phyloP scores from a whole-genome alignment of 163 green algal species.

The Scenedesmus sp. region DNA sequence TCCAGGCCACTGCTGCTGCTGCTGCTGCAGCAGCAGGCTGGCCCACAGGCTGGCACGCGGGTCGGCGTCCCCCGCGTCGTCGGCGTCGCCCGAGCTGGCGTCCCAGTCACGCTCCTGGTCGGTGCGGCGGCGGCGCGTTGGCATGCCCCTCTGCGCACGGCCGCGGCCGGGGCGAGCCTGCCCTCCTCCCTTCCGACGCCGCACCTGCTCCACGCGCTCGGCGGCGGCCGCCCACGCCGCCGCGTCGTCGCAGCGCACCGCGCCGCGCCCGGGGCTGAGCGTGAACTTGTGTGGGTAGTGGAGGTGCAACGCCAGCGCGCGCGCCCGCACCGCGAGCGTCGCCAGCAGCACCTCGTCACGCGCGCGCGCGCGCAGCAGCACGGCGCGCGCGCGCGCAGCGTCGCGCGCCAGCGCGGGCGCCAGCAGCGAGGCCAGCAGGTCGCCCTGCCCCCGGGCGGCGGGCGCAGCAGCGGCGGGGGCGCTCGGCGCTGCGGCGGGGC shows the following conservation, averaged over 20 bases:
- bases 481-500: no score
- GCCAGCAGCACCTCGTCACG: slow-evolving; percentile 56
- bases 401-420: slow-evolving; percentile 39
- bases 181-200: no score
- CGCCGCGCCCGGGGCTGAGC: slow-evolving; percentile 23
- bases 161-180: neutral
- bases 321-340: slow-evolving; percentile 52
- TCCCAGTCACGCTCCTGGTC: slow-evolving; percentile 36
- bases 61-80: neutral
- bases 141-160: neutral
- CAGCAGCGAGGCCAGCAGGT: slow-evolving; percentile 53
- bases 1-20: slow-evolving; percentile 15
- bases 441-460: slow-evolving; percentile 53
- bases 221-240: slow-evolving; percentile 23
- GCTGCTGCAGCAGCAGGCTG: slow-evolving; percentile 4
- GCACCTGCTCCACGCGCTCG: no score
- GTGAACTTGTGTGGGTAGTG: slow-evolving; percentile 59
- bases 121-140: no score
- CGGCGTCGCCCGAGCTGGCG: slow-evolving; percentile 7
- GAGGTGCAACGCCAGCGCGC: slow-evolving; percentile 46
- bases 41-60: neutral
- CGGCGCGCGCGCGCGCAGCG: neutral
- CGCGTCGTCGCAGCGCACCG: neutral
- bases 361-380: slow-evolving; percentile 42
- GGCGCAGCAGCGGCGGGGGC: neutral